Conservation (phyloP, 345 rosid species). For the Pseudoturritis turrita region DNA sequence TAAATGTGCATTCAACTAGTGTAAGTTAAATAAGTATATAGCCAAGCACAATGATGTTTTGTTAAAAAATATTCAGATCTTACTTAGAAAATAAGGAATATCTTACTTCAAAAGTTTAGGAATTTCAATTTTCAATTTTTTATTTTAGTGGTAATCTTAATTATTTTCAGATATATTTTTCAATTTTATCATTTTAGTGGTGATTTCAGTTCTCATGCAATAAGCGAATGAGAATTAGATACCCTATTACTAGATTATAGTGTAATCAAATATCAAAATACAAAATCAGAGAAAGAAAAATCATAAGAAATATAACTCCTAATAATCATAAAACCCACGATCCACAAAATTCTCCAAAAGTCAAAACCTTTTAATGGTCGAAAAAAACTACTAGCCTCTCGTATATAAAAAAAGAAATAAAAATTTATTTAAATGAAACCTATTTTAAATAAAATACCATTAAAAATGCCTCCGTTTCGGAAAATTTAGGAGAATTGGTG, state of each 20-base stretch:
- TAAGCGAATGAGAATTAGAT: neutral
- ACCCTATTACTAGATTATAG: too few relatives aligned
- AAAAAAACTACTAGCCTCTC: neutral
- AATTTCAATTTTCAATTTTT: neutral
- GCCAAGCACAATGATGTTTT: neutral
- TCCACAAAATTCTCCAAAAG: conserved; percentile 16
- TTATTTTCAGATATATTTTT: neutral
- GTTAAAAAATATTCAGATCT: neutral
- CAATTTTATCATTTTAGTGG: neutral
- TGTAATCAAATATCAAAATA: too few relatives aligned
- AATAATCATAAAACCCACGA: conserved; percentile 1
- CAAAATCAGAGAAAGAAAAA: neutral
- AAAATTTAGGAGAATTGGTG: neutral
- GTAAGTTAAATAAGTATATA: neutral
- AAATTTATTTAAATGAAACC: neutral
- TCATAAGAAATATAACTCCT: neutral
- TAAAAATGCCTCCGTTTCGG: neutral
- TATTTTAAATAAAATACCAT: neutral
- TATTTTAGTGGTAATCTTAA: neutral
- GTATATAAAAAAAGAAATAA: neutral
- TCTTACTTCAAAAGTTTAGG: neutral
- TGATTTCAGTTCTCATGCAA: neutral
- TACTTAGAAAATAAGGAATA: neutral
- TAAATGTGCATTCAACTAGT: neutral
- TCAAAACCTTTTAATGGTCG: neutral